Evolutionary conservation across 805 yeast species (phyloP), one percentile per base, ranked within the genome.

Genomic region (Starmerella asiatica): DNA sequence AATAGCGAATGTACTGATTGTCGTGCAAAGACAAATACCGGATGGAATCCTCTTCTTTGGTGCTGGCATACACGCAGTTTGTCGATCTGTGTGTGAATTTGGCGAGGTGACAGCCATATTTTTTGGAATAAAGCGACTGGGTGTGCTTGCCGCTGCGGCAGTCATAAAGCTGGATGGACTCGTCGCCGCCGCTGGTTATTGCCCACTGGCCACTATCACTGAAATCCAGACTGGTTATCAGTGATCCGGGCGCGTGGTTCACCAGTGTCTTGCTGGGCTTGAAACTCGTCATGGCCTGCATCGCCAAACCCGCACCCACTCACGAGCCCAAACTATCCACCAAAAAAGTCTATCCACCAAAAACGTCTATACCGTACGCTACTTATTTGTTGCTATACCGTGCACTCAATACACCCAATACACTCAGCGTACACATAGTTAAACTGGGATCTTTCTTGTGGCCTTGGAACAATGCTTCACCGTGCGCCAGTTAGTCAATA

Each of bases 61-160:
- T 84, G 4, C 94, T 80, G 1, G 93, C 85, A 55, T 80, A 82
- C 14, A 88, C 65, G 52, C 91, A 78, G 50, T 76, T 75, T 41
- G 71, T 67, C 33, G 75, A 76, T 32, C 71, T 68, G 53, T 79
- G 93, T 1, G 94, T 76, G 57, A 91, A 91, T 34, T 75, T 67
- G 2, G 94, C 95, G 29, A 82, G 60, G 53, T 83, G 85, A 42
- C 85, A 81, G 1, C 98, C 98, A 52, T 91, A 91, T 55, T 91
- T 91, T 61, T 85, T 86, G 21, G 91, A 77, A 43, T 73, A 77
- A 7, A 82, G 69, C 3, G 84, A 73, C 50, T 77, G 80, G 32
- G 43, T 46, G 41, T 55, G 59, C n/a, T 53, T 65, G 5, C 95
- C 96, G 2, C 56, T 42, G 44, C 69, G 68, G n/a, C 70, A 64